These are phyloP conservation scores for Phylloporus gajari DNA, from an alignment of 1,284 basidiomycete genomes.

Conservation along the genomic window DNA sequence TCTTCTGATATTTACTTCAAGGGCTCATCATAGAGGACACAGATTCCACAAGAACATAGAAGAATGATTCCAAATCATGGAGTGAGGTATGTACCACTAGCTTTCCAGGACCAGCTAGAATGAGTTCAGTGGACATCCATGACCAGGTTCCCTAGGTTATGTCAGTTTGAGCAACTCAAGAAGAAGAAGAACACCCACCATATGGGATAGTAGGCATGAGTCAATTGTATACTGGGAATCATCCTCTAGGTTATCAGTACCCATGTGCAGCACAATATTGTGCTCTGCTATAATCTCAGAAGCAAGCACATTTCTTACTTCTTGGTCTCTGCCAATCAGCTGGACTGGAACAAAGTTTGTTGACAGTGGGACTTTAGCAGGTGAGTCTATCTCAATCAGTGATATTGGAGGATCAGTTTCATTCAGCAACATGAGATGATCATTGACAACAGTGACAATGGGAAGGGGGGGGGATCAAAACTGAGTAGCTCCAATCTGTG, in stretches of 20 bases:
- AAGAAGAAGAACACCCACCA: not conserved
- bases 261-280: conserved; percentile 17
- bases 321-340: not conserved
- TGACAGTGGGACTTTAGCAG: not conserved
- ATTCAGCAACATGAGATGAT: not conserved
- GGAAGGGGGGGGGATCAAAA: not conserved
- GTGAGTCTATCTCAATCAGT: conserved; percentile 2
- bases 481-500: not conserved
- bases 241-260: not conserved
- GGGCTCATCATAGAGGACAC: not conserved
- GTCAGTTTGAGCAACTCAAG: not conserved
- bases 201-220: conserved; percentile 13
- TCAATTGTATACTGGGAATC: conserved; percentile 12
- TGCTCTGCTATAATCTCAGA: conserved; percentile 5
- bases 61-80: not conserved
- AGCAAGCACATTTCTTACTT: not conserved
- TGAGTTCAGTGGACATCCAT: not conserved
- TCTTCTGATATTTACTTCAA: not conserved
- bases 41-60: too few species aligned
- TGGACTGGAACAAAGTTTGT: conserved; percentile 7
- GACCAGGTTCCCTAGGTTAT: conserved; percentile 1
- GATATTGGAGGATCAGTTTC: not conserved
- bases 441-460: not conserved
- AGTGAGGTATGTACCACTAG: not conserved
- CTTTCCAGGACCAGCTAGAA: not conserved